A percentile compares a stretch with the other conserved stretches of the same genome.
phyloP scores from a whole-genome alignment of 2,329 filamentous ascomycete species.

The Elsinoe necatrix region DNA sequence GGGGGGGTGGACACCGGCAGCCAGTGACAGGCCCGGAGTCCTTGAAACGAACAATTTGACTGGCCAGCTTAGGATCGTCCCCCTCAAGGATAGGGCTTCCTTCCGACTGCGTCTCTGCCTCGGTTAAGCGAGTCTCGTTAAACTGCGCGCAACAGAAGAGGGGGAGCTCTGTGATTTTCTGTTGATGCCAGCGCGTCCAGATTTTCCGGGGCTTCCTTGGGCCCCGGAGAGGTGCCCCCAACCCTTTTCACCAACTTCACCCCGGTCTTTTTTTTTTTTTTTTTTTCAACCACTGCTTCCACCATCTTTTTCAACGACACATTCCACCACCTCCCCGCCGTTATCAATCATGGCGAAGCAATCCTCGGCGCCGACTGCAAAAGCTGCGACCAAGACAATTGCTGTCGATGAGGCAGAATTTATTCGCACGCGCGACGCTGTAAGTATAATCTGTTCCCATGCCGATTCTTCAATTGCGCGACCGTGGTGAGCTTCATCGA shows the following conservation, averaged over 20 bases:
- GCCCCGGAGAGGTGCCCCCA: slow-evolving; percentile 3
- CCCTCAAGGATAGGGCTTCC: background rate
- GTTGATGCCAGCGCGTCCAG: background rate
- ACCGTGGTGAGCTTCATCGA: background rate
- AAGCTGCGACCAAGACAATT: slow-evolving; percentile 19
- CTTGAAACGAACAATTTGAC: background rate
- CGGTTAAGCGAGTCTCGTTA: slow-evolving; percentile 2
- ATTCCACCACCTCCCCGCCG: background rate
- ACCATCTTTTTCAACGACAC: background rate
- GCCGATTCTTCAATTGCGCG: slow-evolving; percentile 19
- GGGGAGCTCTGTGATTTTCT: background rate
- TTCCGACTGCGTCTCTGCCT: background rate
- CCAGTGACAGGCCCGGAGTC: background rate
- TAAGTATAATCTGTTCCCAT: slow-evolving; percentile 43
- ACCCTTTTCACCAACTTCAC: slow-evolving; percentile 10
- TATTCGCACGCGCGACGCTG: slow-evolving; percentile 69
- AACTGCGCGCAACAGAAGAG: background rate
- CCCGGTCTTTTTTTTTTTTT: slow-evolving; percentile 4
- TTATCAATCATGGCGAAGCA: slow-evolving; percentile 13
- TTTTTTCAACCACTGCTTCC: background rate
- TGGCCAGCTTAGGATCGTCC: background rate
- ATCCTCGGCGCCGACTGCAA: slow-evolving; percentile 13
- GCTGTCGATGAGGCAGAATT: slow-evolving; percentile 52
- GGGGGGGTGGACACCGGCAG: background rate
- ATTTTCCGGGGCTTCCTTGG: background rate